phyloP scores from a whole-genome alignment of 768 basidiomycete species.

The Auricularia cornea region DNA sequence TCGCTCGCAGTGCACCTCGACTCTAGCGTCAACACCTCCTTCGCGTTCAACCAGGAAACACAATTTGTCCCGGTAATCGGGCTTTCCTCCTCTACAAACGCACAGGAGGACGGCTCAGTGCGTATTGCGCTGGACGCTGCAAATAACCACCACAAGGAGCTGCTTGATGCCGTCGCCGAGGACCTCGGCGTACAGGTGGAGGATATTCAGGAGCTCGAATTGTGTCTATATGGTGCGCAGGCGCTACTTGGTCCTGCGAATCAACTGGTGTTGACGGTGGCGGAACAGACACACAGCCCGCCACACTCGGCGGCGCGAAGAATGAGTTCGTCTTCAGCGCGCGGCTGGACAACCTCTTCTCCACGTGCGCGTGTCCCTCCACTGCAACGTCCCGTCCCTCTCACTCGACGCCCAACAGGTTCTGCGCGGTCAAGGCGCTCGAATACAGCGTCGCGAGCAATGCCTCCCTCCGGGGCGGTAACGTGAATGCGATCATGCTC shows the following conservation, averaged over 20 bases:
- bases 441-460: constrained; percentile 38
- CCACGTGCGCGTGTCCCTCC: constrained; percentile 38
- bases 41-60: constrained; percentile 86
- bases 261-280: background rate
- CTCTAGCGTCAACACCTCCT: constrained; percentile 46
- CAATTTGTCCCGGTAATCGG: constrained; percentile 88
- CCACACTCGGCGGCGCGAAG: constrained; percentile 74
- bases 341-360: constrained; percentile 87
- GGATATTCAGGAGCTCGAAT: constrained; percentile 91
- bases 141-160: constrained; percentile 74
- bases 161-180: constrained; percentile 66
- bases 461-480: constrained; percentile 39
- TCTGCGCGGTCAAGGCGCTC: constrained; percentile 83
- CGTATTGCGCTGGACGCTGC: constrained; percentile 10
- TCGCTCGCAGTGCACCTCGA: constrained; percentile 86
- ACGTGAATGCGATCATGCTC: constrained; percentile 80
- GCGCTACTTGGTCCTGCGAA: background rate
- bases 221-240: constrained; percentile 40
- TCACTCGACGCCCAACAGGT: constrained; percentile 20
- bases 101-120: background rate
- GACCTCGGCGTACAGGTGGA: constrained; percentile 69
- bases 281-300: constrained; percentile 63
- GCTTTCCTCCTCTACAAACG: constrained; percentile 32
- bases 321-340: constrained; percentile 92
- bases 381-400: background rate